Base-by-base conservation (phyloP, 2,329 filamentous ascomycete genomes). In the Zymoseptoria brevis region DNA sequence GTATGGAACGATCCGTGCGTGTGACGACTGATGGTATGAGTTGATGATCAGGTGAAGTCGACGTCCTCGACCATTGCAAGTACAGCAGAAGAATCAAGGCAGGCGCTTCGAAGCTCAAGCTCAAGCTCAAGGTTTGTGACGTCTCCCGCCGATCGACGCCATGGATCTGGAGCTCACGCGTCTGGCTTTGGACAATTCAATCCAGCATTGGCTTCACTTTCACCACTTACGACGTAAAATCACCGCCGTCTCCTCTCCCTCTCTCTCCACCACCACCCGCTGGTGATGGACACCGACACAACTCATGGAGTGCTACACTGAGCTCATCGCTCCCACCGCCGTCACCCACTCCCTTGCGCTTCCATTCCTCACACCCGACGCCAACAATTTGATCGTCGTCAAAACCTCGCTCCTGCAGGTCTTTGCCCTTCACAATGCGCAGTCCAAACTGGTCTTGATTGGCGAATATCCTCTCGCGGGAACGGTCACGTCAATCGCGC, bases 241-340 rank as follows among this genome's bases (percentile, higher is more conserved):
- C 16, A 16, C 13, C 35, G 4, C 13, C 3, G 6, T n/a, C 13
- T n/a, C 13, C 35, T 45, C 16, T 6, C 35, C 35, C 16, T 7
- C 35, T 16, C 13, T 16, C 11, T 29, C 1, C 7, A 8, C 3
- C 26, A 29, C 26, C 26, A 16, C 35, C 35, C 35, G 35, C 35
- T 16, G 35, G 35, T 45, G 16, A 45, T 45, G 35, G 35, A 45
- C 16, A 45, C 35, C 35, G 35, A 45, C 13, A 30, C 13, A 19
- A 11, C 22, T 21, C 45, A 97, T 97, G 93, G 93, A 97, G 84
- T 96, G 90, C 81, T 97, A 97, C 78, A 92, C 90, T 72, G 94
- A 99, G 81, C 82, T 99, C 74, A 86, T 90, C 74, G 89, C 93
- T 79, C 92, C 94, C 57, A 95, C 92, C 74, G 92, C 92, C 73